Evolutionary conservation across 768 basidiomycete genomes (phyloP).

Genomic region (Kwoniella bestiolae): DNA sequence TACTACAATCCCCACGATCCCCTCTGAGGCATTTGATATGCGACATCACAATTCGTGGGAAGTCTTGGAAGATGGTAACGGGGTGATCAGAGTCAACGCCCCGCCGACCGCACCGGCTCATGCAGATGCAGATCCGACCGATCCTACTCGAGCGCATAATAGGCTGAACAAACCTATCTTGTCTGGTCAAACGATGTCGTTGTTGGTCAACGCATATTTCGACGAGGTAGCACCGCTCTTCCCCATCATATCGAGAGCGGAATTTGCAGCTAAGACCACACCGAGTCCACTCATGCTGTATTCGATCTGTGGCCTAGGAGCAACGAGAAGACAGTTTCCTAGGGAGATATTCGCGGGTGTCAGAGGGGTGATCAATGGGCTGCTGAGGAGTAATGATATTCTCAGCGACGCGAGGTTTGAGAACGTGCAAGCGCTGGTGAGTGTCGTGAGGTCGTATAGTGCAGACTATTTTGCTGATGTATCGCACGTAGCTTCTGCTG

Average conservation of each 20-base stretch:
- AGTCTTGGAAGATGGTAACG: constrained; percentile 79
- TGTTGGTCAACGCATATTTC: constrained; percentile 90
- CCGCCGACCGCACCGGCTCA: constrained; percentile 39
- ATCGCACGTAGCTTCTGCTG: constrained; percentile 27
- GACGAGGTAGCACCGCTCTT: constrained; percentile 81
- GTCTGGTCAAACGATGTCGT: constrained; percentile 55
- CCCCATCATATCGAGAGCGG: constrained; percentile 83
- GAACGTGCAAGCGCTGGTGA: constrained; percentile 78
- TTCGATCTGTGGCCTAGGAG: constrained; percentile 89
- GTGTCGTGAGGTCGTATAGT: too few relatives aligned
- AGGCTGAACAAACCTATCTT: constrained; percentile 45
- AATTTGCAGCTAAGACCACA: constrained; percentile 79
- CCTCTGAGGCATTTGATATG: constrained; percentile 84
- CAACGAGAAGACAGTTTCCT: constrained; percentile 77
- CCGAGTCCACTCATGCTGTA: constrained; percentile 81
- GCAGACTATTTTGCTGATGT: constrained; percentile 10
- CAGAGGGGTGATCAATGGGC: constrained; percentile 79
- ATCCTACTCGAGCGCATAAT: constrained; percentile 36
- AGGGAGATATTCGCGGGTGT: constrained; percentile 87
- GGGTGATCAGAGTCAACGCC: constrained; percentile 66
- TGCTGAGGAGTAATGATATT: constrained; percentile 89
- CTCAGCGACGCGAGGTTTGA: constrained; percentile 81
- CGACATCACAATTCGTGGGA: constrained; percentile 88
- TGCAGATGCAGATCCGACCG: constrained; percentile 33
- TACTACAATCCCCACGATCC: constrained; percentile 82